Conservation (phyloP, 225 moss, liverwort and hornwort species). For the Marchantia paleacea region DNA sequence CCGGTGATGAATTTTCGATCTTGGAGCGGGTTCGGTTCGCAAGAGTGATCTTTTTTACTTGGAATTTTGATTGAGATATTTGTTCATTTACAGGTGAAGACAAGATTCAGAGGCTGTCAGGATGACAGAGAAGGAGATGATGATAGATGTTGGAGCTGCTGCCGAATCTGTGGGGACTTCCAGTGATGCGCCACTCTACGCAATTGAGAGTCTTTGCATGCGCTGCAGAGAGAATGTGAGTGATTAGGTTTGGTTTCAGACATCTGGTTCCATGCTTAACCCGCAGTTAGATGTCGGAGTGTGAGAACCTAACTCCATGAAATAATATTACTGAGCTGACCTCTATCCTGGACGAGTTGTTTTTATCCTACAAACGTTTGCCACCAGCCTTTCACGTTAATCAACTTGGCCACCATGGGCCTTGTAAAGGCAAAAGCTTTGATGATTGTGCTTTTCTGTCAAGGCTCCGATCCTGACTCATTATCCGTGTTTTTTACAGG, state of each 20-base stretch:
- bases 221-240: constrained; percentile 53
- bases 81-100: constrained; percentile 4
- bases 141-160: constrained; percentile 51
- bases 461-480: not conserved
- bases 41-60: not conserved
- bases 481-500: constrained; percentile 41
- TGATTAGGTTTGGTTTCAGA: not conserved
- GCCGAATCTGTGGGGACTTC: constrained; percentile 47
- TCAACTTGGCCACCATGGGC: no score
- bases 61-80: not conserved
- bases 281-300: no score
- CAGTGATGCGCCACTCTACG: constrained; percentile 30
- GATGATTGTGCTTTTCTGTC: no score
- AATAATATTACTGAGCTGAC: not conserved
- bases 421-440: no score
- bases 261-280: not conserved
- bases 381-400: not conserved
- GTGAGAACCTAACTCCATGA: no score
- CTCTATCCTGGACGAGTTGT: not conserved
- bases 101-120: not conserved
- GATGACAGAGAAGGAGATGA: constrained; percentile 19
- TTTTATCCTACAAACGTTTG: not conserved
- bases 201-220: constrained; percentile 56
- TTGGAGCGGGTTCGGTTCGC: not conserved
- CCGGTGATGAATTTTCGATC: not conserved